A percentile compares a stretch with the other conserved stretches of the same genome.
These are phyloP conservation scores for Fusarium duplospermum DNA, from an alignment of 2,329 filamentous ascomycete species.

Conservation along the genomic window DNA sequence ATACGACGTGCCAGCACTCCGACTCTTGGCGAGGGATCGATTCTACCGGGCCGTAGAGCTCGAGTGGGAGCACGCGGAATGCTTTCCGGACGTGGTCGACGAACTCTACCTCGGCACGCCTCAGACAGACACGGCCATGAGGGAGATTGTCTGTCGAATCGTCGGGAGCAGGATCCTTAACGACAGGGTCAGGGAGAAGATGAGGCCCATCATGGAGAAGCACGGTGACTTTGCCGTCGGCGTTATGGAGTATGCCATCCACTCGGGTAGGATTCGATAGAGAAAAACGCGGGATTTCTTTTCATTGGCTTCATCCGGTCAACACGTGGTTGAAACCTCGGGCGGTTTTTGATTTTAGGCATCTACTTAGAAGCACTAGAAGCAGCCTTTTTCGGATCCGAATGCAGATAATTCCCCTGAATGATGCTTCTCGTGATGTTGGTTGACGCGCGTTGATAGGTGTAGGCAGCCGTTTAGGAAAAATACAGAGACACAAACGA, in stretches of 20 bases:
- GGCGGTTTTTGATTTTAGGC: not conserved
- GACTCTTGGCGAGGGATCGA: not conserved
- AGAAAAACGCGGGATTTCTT: not conserved
- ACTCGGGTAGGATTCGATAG: not conserved
- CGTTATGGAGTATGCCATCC: slow-evolving; percentile 8
- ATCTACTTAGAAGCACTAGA: not conserved
- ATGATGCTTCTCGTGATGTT: not conserved
- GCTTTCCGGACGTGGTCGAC: slow-evolving; percentile 14
- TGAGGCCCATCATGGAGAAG: slow-evolving; percentile 15
- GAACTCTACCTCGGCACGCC: slow-evolving; percentile 15
- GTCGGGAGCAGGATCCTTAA: not conserved
- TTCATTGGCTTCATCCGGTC: not conserved
- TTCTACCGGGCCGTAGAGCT: not conserved
- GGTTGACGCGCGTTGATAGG: not conserved
- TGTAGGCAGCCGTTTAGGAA: not conserved
- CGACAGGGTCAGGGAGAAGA: not conserved
- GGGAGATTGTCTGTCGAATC: not conserved
- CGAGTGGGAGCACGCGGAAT: not conserved
- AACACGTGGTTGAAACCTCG: not conserved
- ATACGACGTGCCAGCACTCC: not conserved
- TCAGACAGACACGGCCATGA: not conserved
- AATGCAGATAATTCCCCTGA: not conserved
- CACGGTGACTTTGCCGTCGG: not conserved
- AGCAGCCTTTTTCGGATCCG: not conserved
- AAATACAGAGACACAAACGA: not conserved